Evolutionary conservation across 805 yeast species (phyloP).

Genomic region (Maudiozyma pseudohumilis): DNA sequence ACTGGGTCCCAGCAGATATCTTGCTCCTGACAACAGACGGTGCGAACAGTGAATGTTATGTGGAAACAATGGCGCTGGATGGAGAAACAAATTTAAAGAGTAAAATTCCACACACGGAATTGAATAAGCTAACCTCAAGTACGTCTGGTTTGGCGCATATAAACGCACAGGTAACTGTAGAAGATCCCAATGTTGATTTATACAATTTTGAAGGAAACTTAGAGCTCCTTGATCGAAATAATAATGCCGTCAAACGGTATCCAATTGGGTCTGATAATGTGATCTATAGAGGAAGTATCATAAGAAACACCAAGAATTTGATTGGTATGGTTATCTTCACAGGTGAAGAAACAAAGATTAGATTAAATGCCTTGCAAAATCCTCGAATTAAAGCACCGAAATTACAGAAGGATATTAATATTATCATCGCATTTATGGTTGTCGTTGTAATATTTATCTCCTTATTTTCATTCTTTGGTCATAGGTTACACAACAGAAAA

Average conservation of each 20-base stretch:
- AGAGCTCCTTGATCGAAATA: constrained; percentile 29
- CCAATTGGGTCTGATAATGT: constrained; percentile 76
- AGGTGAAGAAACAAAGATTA: constrained; percentile 91
- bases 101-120: constrained; percentile 53
- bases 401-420: constrained; percentile 70
- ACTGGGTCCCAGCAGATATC: constrained; percentile 92
- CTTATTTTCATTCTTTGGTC: constrained; percentile 74
- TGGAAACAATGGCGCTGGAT: constrained; percentile 95
- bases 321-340: constrained; percentile 82
- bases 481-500: constrained; percentile 41
- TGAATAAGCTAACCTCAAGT: constrained; percentile 42
- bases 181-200: constrained; percentile 86
- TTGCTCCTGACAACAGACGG: constrained; percentile 59
- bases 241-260: constrained; percentile 31
- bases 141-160: constrained; percentile 43
- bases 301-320: constrained; percentile 70
- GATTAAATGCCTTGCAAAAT: constrained; percentile 87
- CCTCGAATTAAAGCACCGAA: constrained; percentile 92
- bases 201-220: constrained; percentile 85
- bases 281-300: constrained; percentile 80
- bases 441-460: constrained; percentile 64
- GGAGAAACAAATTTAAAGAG: constrained; percentile 92
- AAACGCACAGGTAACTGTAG: constrained; percentile 51
- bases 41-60: constrained; percentile 51
- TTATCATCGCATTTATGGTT: constrained; percentile 83